Evolutionary conservation across 2,329 filamentous ascomycete genomes (phyloP), one percentile per base, ranked within the genome.

Genomic region (Domatiomyces catenatus): DNA sequence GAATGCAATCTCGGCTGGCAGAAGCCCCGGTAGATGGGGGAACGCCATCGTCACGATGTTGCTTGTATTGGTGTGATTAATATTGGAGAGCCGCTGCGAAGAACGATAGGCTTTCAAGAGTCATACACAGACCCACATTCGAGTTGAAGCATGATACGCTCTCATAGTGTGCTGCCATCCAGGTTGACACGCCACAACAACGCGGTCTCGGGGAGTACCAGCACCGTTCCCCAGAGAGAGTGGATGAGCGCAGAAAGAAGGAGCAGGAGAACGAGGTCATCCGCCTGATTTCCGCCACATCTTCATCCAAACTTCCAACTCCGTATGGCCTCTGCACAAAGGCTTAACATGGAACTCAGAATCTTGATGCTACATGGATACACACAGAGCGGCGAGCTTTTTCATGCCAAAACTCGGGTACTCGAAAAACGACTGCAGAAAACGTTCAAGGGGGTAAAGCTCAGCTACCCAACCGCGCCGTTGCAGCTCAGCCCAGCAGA

Each of bases 1-100:
- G 63, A 96, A 98, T 48, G 88, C 85, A 45, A 93, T 84, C 70
- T 98, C 92, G 56, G 85, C 75, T 53, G 92, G 87, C 60, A 85
- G 83, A 44, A 95, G 76, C 66, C 83, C 77, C 56, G 75, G 71
- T 42, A 76, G 75, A 43, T 81, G 71, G 56, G 77, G 76, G 58
- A 80, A 74, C 48, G 78, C 78, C 79, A 82, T 81, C 50, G 58
- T 54, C 44, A 20, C 15, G 18, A 15, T 15, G 3, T 15, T 39
- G 32, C 32, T 15, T 39, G 7, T 15, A 5, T 15, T 15, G 5
- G 32, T 15, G 32, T 15, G 5, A 19, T 32, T 19, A 26, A 45
- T 15, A 17, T 39, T 39, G 32, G 32, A 39, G n/a, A 39, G 32
- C 22, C 22, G 22, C 22, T 24, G 3, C 3, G 20, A 42, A 42